Base-by-base conservation (phyloP, 345 rosid genomes). In the Sonneratia alba region DNA sequence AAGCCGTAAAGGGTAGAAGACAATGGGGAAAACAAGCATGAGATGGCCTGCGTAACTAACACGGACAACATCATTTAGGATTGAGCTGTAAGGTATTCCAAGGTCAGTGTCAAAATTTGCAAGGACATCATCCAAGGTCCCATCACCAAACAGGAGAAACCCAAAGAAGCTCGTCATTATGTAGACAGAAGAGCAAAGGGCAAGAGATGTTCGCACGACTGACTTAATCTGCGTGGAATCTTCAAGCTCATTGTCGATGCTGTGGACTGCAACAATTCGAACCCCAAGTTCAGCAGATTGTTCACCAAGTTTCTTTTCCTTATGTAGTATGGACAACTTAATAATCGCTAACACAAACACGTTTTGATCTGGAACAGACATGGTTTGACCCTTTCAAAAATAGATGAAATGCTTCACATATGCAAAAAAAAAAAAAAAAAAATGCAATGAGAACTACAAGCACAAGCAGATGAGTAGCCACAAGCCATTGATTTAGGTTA, bases 21-120 rank as follows among this genome's bases (percentile, higher is more conserved):
- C 87, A 36, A 95, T 71, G 11, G 99, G 99, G 78, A 90, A 95
- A 16, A 95, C 99, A 32, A 95, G 92, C 96, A 92, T 90, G 69
- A 95, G 92, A 75, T 95, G 99, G 51, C 81, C 89, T 14, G 86
- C 90, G 15, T 95, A 95, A 77, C 97, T 92, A 66, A 90, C 85
- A 74, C 99, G 93, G 73, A 95, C 97, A 40, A 83, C 91, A 63
- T 89, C 97, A 55, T 79, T 87, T 51, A 94, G 88, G 24, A 89
- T 63, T 51, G 85, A 79, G 71, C 97, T 75, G 55, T 80, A 86
- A 37, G 97, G 99, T 75, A 95, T 86, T 24, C 92, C 87, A 67
- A 95, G 96, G 79, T 89, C 75, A 1, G 86, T 72, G 38, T 95
- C 92, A 38, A 95, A 95, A 89, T 95, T 95, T 70, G 93, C 91